A percentile compares a stretch with the other conserved stretches of the same genome.
Conservation (phyloP, 345 rosid genomes). For the Trapa bicornis region DNA sequence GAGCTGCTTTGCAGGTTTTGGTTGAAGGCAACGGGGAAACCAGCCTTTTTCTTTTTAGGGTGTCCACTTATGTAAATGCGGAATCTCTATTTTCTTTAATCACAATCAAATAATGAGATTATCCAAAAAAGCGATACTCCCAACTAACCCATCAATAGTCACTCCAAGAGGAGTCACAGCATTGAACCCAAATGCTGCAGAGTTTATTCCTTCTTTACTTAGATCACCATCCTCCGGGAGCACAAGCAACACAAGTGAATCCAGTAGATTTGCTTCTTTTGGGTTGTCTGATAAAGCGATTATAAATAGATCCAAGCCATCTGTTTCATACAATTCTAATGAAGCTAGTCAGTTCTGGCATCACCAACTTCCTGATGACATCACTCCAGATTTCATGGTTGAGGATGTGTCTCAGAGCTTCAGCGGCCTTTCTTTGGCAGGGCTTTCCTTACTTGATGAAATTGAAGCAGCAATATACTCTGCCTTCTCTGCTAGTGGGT, state of each 20-base stretch:
- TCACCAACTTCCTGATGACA: slow-evolving; percentile 88
- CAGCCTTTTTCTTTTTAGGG: slow-evolving; percentile 3
- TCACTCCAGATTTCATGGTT: slow-evolving; percentile 85
- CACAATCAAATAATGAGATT: slow-evolving; percentile 63
- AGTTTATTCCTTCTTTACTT: slow-evolving; percentile 73
- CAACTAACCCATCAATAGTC: slow-evolving; percentile 40
- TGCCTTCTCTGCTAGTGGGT: slow-evolving; percentile 40
- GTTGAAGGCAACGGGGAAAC: not conserved
- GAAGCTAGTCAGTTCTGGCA: slow-evolving; percentile 90
- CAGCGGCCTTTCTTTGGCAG: slow-evolving; percentile 56
- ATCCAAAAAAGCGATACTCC: slow-evolving; percentile 58
- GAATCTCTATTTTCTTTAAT: slow-evolving; percentile 13
- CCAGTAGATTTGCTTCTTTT: slow-evolving; percentile 37
- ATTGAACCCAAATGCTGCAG: slow-evolving; percentile 96
- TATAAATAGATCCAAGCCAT: slow-evolving; percentile 60
- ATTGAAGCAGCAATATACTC: slow-evolving; percentile 42
- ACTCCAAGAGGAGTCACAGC: slow-evolving; percentile 44
- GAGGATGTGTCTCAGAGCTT: slow-evolving; percentile 62
- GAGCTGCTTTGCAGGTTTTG: no score
- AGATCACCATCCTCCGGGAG: slow-evolving; percentile 50
- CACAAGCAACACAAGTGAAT: slow-evolving; percentile 27
- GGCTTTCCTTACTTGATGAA: slow-evolving; percentile 55
- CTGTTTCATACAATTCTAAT: slow-evolving; percentile 67
- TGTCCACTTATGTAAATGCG: slow-evolving; percentile 15
- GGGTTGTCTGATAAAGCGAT: slow-evolving; percentile 50